Evolutionary conservation across 345 rosid species (phyloP), one percentile per base, ranked within the genome.

Genomic region (Firmiana major): DNA sequence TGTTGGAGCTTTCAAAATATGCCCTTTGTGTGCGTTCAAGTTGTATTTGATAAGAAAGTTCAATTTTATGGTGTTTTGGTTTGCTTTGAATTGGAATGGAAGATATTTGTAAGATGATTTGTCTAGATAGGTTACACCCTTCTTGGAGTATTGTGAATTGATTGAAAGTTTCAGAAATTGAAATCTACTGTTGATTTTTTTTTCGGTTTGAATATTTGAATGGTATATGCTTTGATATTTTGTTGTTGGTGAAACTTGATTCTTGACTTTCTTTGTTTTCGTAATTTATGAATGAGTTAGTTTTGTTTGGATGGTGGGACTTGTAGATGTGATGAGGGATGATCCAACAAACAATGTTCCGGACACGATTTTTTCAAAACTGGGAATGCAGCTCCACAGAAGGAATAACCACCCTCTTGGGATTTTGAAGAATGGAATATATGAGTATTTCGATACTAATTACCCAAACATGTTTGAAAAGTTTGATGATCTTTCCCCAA

Each of bases 311-410:
- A 57, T 75, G 63, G 8, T 85, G 81, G 63, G 73, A 38, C 84
- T 75, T 87, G 81, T 84, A 93, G 99, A 96, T 86, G 90, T 96
- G 57, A 92, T 96, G 79, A 88, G 88, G 86, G 97, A 96, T 85
- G 99, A 91, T 72, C 97, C 97, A 16, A 88, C 95, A 12, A 96
- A 96, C 90, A 96, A 93, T 83, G 93, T 96, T 62, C 97, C 98
- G 9, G 97, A 96, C 80, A 78, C 95, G 0, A 93, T 93, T 45
- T 96, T 91, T 78, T 79, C 97, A 0, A 96, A 96, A 71, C 87
- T 93, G 10, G 99, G 99, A 48, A 75, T 91, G 91, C 97, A 96
- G 75, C 90, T 96, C 68, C 99, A 96, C 60, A 85, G 84, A 80
- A 89, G 93, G 82, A 82, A 83, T 73, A 89, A 92, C 36, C 98